Base-by-base conservation (phyloP, 768 basidiomycete species). In the Mrakia hoshinonis region DNA sequence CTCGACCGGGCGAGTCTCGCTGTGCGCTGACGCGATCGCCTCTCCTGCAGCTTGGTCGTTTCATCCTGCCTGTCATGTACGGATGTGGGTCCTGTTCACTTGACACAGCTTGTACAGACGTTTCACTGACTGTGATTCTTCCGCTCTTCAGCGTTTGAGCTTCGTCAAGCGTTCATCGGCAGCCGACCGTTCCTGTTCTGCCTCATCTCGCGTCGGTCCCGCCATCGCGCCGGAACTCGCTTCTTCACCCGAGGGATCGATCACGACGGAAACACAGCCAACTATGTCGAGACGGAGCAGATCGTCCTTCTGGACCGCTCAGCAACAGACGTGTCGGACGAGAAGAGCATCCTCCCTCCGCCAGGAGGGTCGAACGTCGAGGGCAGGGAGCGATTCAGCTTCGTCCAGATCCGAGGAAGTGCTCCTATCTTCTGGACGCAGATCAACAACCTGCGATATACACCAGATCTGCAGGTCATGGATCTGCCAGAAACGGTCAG, bases 251-350 rank as follows among this genome's bases (percentile, higher is more conserved):
- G 96, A 60, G 96, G 96, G 5, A 84, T 99, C 75, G 93, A 98
- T 79, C 82, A 85, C 24, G 83, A 89, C 11, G 96, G 94, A 2
- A 86, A 97, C 78, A 90, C 91, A 51, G 92, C 93, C 70, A 99
- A 99, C 80, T 98, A 92, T 81, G 96, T 97, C 78, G 96, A 99
- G 80, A 95, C 96, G 7, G 96, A 99, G 78, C 96, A 98, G 78
- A 83, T 99, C 71, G 82, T 95, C 34, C 83, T 95, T 20, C 83
- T 94, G 15, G 90, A 92, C 66, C 74, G 77, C 0, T 54, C 79
- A 12, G 22, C 47, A 15, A 75, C 79, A 3, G 52, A 63, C 13
- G 69, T 70, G 58, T 74, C 39, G 18, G 74, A 38, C 65, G 76
- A 39, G 34, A 75, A 70, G 77, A 29, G 18, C 3, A 38, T 15